phyloP scores from a whole-genome alignment of 352 stramenopile species.

The Blastocystis sp. region DNA sequence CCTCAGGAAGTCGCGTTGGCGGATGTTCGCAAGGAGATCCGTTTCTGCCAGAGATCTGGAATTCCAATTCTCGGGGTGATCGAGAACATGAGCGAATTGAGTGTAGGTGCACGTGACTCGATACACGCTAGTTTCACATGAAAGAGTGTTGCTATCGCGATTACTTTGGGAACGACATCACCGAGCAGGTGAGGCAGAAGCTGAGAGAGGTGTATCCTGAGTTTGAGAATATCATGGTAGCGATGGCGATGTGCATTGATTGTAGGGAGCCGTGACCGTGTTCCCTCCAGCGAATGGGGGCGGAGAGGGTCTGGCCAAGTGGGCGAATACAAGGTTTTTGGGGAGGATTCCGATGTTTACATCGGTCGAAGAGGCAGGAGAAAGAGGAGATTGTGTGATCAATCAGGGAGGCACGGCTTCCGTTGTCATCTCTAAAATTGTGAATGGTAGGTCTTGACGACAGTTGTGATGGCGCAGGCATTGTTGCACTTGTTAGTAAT shows the following conservation, averaged over 20 bases:
- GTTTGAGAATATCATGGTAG: constrained; percentile 66
- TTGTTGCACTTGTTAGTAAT: constrained; percentile 37
- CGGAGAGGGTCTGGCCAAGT: constrained; percentile 85
- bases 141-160: background rate
- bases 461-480: background rate
- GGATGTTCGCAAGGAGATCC: constrained; percentile 99
- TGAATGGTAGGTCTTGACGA: background rate
- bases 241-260: constrained; percentile 61
- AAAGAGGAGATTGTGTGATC: constrained; percentile 76
- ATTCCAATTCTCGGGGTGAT: constrained; percentile 82
- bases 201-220: constrained; percentile 78
- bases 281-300: constrained; percentile 79
- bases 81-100: constrained; percentile 95
- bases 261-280: constrained; percentile 74
- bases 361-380: constrained; percentile 88
- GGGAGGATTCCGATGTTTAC: constrained; percentile 89
- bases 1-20: constrained; percentile 94
- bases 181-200: constrained; percentile 66
- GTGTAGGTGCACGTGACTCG: constrained; percentile 66
- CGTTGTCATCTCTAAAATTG: constrained; percentile 8
- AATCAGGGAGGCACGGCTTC: constrained; percentile 64
- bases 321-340: constrained; percentile 90
- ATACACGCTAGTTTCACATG: constrained; percentile 61
- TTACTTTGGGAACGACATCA: constrained; percentile 65
- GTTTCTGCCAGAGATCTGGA: constrained; percentile 94